Conservation (phyloP, 495 filamentous ascomycete genomes). For the Evansstolkia leycettana region DNA sequence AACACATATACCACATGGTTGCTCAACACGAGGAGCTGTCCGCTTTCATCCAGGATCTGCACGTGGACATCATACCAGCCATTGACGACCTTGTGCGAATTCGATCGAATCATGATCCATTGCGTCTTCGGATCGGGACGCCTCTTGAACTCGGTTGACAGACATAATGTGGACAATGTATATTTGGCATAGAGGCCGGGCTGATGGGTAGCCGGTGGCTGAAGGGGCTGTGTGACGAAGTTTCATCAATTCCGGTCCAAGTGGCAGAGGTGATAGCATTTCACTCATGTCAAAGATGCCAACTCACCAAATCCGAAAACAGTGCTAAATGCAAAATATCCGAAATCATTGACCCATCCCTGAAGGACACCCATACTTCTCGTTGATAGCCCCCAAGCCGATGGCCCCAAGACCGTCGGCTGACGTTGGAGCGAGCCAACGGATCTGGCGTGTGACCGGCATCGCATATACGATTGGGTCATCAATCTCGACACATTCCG, state of each 20-base stretch:
- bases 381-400: constrained; percentile 12
- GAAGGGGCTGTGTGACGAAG: constrained; percentile 13
- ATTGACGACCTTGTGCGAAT: constrained; percentile 8
- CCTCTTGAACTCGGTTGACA: constrained; percentile 15
- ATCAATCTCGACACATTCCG: constrained; percentile 10
- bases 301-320: constrained; percentile 10
- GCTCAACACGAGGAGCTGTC: constrained; percentile 9
- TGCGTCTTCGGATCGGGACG: constrained; percentile 9
- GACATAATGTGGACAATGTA: constrained; percentile 12
- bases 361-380: constrained; percentile 14
- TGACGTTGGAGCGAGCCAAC: constrained; percentile 10
- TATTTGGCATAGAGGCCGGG: constrained; percentile 8
- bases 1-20: constrained; percentile 11
- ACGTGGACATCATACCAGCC: constrained; percentile 12
- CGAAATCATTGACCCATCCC: constrained; percentile 9
- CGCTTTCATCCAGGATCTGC: constrained; percentile 8
- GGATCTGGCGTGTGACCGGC: constrained; percentile 10
- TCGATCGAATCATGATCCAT: constrained; percentile 12
- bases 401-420: constrained; percentile 12
- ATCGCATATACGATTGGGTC: constrained; percentile 13
- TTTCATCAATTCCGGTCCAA: no score
- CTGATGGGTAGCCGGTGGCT: constrained; percentile 13
- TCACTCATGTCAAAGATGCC: neutral
- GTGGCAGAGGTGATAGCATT: neutral
- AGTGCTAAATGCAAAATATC: constrained; percentile 9